Evolutionary conservation across 2,329 filamentous ascomycete species (phyloP), one percentile per base, ranked within the genome.

Genomic region (Chaetomiaceae sp.): DNA sequence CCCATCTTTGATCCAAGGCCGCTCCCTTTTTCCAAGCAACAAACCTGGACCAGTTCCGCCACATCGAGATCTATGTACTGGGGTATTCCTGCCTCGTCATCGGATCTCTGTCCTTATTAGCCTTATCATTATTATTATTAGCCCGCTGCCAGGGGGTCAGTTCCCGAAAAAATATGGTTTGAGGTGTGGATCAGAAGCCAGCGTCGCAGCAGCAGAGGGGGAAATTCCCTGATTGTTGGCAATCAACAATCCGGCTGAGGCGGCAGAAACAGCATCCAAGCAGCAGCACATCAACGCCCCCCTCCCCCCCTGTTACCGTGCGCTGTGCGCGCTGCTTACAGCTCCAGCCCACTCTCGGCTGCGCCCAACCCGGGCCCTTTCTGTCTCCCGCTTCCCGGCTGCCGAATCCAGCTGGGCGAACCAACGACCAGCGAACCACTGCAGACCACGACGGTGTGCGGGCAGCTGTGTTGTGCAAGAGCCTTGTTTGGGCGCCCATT

Each of bases 341-440:
- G 27, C 40, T 36, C 27, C 34, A 23, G 37, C 3, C 43, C 48
- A 34, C 48, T 21, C 48, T 38, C 44, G 44, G 44, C 20, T 46
- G 40, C 34, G 42, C 47, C 45, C 50, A 53, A 51, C 54, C n/a
- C 42, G 6, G 50, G 46, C 25, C 21, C 38, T n/a, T 38, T 42
- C 18, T 27, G 48, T 8, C 11, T 21, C 43, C 47, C 30, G 18
- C 23, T 25, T 23, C 13, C 41, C 20, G 32, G 18, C 20, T 41
- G 42, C 16, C 30, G 29, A 38, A 36, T n/a, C n/a, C n/a, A n/a
- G n/a, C n/a, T n/a, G n/a, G n/a, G n/a, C n/a, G n/a, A n/a, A n/a
- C n/a, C n/a, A n/a, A n/a, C n/a, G n/a, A n/a, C 38, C 34, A 33
- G 47, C 57, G 51, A 60, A 57, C 54, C 57, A 57, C 29, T 45